Evolutionary conservation across 306 rosid genomes (phyloP).

Genomic region (Citrullus mucosospermus): DNA sequence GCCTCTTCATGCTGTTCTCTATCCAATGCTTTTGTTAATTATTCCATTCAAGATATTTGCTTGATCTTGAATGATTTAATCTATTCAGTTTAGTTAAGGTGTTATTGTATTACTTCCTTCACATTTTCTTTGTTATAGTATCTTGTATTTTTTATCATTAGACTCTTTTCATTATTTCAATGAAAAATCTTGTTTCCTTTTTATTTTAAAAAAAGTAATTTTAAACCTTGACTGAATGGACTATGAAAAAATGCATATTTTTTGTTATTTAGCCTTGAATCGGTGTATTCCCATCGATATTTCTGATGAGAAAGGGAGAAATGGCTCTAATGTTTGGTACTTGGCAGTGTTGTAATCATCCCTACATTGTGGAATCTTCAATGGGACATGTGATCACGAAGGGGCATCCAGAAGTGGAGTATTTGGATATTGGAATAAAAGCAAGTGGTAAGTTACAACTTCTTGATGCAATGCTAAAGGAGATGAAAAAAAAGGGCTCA

Average conservation of each 20-base stretch:
- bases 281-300: background rate
- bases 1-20: too few species aligned
- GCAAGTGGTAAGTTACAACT: constrained; percentile 85
- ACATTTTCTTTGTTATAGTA: too few species aligned
- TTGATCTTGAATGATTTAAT: too few species aligned
- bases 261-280: background rate
- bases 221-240: background rate
- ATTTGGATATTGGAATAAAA: constrained; percentile 49
- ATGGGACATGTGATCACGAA: constrained; percentile 23
- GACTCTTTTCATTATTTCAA: too few species aligned
- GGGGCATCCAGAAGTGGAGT: constrained; percentile 31
- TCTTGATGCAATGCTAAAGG: constrained; percentile 75
- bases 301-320: background rate
- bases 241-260: background rate
- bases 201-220: too few species aligned
- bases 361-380: constrained; percentile 41
- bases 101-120: too few species aligned
- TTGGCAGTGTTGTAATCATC: constrained; percentile 84
- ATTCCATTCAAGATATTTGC: too few species aligned
- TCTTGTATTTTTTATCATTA: too few species aligned
- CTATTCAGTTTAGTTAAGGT: too few species aligned
- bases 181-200: too few species aligned
- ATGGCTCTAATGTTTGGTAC: background rate
- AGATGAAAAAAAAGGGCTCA: constrained; percentile 41
- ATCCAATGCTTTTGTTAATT: too few species aligned